Evolutionary conservation across 306 rosid species (phyloP).

Genomic region (Trifolium fragiferum): DNA sequence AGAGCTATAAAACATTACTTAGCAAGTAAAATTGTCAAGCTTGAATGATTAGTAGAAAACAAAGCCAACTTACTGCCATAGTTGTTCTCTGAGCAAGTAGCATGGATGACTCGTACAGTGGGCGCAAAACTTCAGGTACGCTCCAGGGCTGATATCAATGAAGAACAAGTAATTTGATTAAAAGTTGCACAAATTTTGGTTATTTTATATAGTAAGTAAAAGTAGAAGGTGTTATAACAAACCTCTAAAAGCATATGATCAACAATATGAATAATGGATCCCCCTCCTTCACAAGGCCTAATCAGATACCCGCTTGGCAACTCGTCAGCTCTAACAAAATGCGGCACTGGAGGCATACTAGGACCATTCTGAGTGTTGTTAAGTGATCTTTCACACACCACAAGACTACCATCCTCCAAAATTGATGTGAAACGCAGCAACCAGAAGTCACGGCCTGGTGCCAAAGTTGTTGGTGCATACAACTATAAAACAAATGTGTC

Average conservation of each 20-base stretch:
- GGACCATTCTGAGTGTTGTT: conserved; percentile 99
- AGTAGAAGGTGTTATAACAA: conserved; percentile 15
- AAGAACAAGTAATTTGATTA: conserved; percentile 33
- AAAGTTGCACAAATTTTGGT: conserved; percentile 35
- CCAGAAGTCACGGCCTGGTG: conserved; percentile 99
- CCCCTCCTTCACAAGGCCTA: conserved; percentile 98
- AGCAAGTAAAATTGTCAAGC: neutral
- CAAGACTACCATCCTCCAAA: conserved; percentile 97
- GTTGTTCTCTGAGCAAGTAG: conserved; percentile 93
- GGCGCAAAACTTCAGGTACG: conserved; percentile 96
- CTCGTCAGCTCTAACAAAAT: conserved; percentile 92
- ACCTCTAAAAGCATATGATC: conserved; percentile 96
- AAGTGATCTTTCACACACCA: conserved; percentile 99
- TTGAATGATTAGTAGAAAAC: neutral
- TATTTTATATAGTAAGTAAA: neutral
- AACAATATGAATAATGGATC: conserved; percentile 91
- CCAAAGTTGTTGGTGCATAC: conserved; percentile 96
- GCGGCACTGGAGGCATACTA: conserved; percentile 85
- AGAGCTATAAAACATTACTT: neutral
- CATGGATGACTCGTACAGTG: conserved; percentile 87
- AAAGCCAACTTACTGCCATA: conserved; percentile 71
- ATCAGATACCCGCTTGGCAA: conserved; percentile 92
- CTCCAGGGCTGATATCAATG: conserved; percentile 82
- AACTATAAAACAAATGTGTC: conserved; percentile 57
- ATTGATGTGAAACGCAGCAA: conserved; percentile 94